These are phyloP conservation scores for Articulospora tetracladia DNA, from an alignment of 495 filamentous ascomycete genomes.

Conservation along the genomic window DNA sequence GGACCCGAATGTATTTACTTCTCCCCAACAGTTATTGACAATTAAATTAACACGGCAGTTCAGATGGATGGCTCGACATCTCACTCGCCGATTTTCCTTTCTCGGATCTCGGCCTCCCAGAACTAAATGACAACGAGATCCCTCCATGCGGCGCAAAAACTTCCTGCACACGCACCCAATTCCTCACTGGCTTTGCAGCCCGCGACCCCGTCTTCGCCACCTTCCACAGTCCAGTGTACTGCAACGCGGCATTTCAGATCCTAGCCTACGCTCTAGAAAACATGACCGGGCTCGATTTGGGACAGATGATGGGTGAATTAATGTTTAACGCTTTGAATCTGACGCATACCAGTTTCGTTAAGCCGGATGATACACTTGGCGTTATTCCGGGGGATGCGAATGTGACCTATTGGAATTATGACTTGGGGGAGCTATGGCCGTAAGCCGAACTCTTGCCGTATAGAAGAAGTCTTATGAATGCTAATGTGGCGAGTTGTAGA, in stretches of 20 bases:
- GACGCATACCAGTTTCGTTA: constrained; percentile 33
- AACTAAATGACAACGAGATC: constrained; percentile 37
- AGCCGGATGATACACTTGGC: constrained; percentile 27
- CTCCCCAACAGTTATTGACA: too few relatives aligned
- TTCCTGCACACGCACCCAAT: constrained; percentile 1
- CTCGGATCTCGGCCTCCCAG: constrained; percentile 34
- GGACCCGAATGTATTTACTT: constrained; percentile 24
- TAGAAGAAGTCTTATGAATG: background rate
- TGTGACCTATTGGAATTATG: constrained; percentile 2
- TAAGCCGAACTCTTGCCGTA: background rate
- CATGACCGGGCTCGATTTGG: constrained; percentile 43
- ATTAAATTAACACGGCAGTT: too few relatives aligned
- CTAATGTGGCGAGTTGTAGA: too few relatives aligned
- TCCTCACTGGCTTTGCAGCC: constrained; percentile 44
- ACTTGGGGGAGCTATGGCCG: constrained; percentile 5
- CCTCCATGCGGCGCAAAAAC: constrained; percentile 34
- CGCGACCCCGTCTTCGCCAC: constrained; percentile 43
- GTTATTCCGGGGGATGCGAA: constrained; percentile 32
- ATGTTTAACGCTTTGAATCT: constrained; percentile 44
- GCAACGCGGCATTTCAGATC: constrained; percentile 51
- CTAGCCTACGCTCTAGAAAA: constrained; percentile 50
- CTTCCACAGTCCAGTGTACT: constrained; percentile 47
- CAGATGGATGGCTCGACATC: too few relatives aligned
- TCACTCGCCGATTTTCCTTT: too few relatives aligned
- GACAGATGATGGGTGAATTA: constrained; percentile 37